These are phyloP conservation scores for Lentinula raphanica DNA, from an alignment of 768 basidiomycete genomes.

Conservation along the genomic window DNA sequence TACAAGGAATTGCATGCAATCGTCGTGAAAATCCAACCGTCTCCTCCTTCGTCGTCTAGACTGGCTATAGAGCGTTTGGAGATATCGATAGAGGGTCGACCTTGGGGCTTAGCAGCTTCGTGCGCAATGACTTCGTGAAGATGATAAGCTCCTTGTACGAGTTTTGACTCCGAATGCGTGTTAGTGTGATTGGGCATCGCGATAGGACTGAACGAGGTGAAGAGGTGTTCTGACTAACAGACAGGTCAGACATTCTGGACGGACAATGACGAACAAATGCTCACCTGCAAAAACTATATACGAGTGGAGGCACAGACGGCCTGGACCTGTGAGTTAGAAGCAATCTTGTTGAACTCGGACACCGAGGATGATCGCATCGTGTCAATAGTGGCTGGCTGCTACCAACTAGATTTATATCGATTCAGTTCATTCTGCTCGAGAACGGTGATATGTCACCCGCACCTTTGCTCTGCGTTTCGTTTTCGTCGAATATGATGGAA, in stretches of 20 bases:
- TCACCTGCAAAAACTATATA: constrained; percentile 75
- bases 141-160: constrained; percentile 92
- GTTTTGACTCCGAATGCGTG: constrained; percentile 86
- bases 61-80: constrained; percentile 55
- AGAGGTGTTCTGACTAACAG: constrained; percentile 47
- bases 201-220: constrained; percentile 62
- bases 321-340: constrained; percentile 5
- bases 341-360: constrained; percentile 64
- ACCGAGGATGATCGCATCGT: constrained; percentile 71
- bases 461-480: constrained; percentile 87
- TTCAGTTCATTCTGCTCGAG: background rate
- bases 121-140: constrained; percentile 62
- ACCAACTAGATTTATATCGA: constrained; percentile 38
- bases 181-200: constrained; percentile 56
- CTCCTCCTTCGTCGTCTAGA: constrained; percentile 61
- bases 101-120: constrained; percentile 11
- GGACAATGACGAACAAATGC: background rate
- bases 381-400: constrained; percentile 83
- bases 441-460: constrained; percentile 5
- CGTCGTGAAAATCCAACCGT: constrained; percentile 75
- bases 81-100: constrained; percentile 44
- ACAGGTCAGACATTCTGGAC: background rate
- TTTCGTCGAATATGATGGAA: no score
- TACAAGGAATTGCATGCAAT: constrained; percentile 54
- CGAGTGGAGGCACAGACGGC: constrained; percentile 50